Conservation (phyloP, 2,329 filamentous ascomycete genomes). For the Rhinocladiella mackenziei region DNA sequence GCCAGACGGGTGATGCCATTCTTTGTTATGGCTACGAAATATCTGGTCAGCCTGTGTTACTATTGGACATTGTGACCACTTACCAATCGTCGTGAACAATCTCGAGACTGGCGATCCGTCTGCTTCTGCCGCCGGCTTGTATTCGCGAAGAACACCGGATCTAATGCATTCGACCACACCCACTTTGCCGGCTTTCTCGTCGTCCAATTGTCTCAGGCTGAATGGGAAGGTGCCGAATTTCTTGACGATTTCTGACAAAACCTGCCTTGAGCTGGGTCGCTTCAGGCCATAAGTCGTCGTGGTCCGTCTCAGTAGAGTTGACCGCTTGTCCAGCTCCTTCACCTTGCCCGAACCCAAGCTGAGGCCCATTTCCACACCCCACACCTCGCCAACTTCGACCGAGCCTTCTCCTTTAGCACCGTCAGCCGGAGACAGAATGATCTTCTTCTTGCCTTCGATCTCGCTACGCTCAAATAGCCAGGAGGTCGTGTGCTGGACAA, state of each 20-base stretch:
- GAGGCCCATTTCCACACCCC: constrained; percentile 95
- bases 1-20: constrained; percentile 88
- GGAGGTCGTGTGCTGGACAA: constrained; percentile 96
- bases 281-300: constrained; percentile 89
- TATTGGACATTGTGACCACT: too few relatives aligned
- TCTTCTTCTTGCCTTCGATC: constrained; percentile 97
- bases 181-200: constrained; percentile 92
- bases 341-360: constrained; percentile 89
- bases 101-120: constrained; percentile 80
- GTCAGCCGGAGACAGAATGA: constrained; percentile 76
- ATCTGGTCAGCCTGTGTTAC: too few relatives aligned
- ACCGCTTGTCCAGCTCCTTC: constrained; percentile 80
- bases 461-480: constrained; percentile 97
- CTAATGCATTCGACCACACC: constrained; percentile 96
- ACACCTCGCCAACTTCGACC: constrained; percentile 87
- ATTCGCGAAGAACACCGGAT: constrained; percentile 86
- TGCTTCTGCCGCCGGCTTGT: constrained; percentile 93
- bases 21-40: constrained; percentile 78
- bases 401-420: constrained; percentile 85
- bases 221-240: constrained; percentile 98
- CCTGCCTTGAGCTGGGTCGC: constrained; percentile 86
- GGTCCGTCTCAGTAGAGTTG: constrained; percentile 90
- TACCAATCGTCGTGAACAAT: constrained; percentile 88
- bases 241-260: constrained; percentile 90
- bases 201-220: constrained; percentile 92